These are phyloP conservation scores for Candida succiphila DNA, from an alignment of 805 yeast species.

Conservation along the genomic window DNA sequence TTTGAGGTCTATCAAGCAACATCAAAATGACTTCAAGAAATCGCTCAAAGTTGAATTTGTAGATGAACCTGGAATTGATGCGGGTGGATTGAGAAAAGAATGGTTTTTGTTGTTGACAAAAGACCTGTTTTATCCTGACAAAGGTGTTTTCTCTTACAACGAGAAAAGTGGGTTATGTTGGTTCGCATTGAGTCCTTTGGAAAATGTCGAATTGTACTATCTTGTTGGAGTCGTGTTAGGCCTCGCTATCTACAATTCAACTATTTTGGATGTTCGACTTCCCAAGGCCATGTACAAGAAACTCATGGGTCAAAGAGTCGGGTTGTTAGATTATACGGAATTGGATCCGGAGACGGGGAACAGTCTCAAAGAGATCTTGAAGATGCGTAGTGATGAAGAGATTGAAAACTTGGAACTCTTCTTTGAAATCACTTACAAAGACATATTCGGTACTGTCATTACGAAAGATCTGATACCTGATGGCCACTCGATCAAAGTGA, in stretches of 20 bases:
- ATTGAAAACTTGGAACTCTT: slow-evolving; percentile 36
- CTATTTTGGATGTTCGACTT: slow-evolving; percentile 69
- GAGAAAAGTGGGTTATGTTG: slow-evolving; percentile 68
- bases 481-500: slow-evolving; percentile 51
- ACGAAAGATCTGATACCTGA: slow-evolving; percentile 43
- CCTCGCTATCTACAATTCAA: slow-evolving; percentile 83
- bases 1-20: slow-evolving; percentile 45
- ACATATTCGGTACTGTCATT: slow-evolving; percentile 31
- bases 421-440: slow-evolving; percentile 55
- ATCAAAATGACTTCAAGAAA: slow-evolving; percentile 56
- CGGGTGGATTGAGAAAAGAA: slow-evolving; percentile 89
- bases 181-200: slow-evolving; percentile 49
- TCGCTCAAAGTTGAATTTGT: slow-evolving; percentile 70
- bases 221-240: slow-evolving; percentile 83
- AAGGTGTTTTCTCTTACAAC: slow-evolving; percentile 56
- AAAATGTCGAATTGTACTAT: slow-evolving; percentile 48
- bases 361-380: slow-evolving; percentile 37
- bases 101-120: slow-evolving; percentile 78
- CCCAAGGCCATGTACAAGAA: slow-evolving; percentile 74
- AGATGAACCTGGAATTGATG: slow-evolving; percentile 90
- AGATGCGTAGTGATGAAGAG: slow-evolving; percentile 34
- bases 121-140: slow-evolving; percentile 57
- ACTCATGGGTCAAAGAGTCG: slow-evolving; percentile 43
- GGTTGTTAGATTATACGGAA: slow-evolving; percentile 54
- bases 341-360: slow-evolving; percentile 60